phyloP scores from a whole-genome alignment of 495 filamentous ascomycete genomes.

The Penicillium subrubescens region DNA sequence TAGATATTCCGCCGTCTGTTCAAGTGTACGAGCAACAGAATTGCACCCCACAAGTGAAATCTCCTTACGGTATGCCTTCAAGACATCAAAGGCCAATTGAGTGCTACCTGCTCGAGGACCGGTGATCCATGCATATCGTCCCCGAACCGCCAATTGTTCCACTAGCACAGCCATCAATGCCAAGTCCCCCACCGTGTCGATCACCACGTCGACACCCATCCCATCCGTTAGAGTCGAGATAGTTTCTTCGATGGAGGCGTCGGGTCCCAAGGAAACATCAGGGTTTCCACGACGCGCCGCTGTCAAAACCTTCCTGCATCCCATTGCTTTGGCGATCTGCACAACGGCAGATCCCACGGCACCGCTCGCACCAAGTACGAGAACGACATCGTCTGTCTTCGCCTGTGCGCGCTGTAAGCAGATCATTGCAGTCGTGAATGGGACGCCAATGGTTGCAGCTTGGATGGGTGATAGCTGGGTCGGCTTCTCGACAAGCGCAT shows the following conservation, averaged over 20 bases:
- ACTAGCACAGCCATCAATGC: conserved; percentile 18
- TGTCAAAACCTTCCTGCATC: conserved; percentile 21
- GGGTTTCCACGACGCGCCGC: conserved; percentile 15
- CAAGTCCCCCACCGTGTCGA: conserved; percentile 24
- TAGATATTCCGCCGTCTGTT: conserved; percentile 17
- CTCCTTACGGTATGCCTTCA: conserved; percentile 26
- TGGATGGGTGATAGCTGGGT: conserved; percentile 12
- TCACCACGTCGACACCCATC: conserved; percentile 22
- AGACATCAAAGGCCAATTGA: conserved; percentile 17
- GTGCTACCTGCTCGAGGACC: conserved; percentile 19
- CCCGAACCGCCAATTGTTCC: conserved; percentile 16
- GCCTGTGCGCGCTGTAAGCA: conserved; percentile 17
- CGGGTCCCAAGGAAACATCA: conserved; percentile 12
- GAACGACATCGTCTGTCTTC: conserved; percentile 13
- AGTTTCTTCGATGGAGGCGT: not conserved
- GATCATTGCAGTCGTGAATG: conserved; percentile 23
- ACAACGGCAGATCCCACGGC: conserved; percentile 22
- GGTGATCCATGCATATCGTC: conserved; percentile 25
- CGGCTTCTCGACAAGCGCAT: conserved; percentile 23
- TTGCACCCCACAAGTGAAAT: conserved; percentile 23
- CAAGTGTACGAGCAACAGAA: conserved; percentile 10
- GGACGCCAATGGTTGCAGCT: conserved; percentile 24
- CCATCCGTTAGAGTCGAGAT: conserved; percentile 15
- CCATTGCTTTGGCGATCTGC: conserved; percentile 23
- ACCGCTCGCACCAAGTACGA: conserved; percentile 23